Percentiles rank a stretch among this genome's conserved stretches.
phyloP scores from a whole-genome alignment of 2,329 filamentous ascomycete species.

The Epichloe uncinata region DNA sequence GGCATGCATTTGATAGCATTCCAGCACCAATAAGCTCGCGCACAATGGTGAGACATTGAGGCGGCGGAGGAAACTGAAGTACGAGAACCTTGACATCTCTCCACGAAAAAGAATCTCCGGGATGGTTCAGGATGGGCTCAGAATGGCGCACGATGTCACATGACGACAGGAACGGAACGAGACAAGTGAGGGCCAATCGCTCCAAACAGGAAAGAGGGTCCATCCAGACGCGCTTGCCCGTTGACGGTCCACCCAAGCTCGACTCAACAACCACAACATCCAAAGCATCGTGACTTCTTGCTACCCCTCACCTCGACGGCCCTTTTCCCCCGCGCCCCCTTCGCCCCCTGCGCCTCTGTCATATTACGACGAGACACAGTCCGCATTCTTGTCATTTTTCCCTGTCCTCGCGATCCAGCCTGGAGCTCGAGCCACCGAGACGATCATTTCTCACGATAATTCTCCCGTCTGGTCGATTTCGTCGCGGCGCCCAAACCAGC shows the following conservation, averaged over 20 bases:
- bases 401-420: background rate
- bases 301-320: background rate
- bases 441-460: conserved; percentile 1
- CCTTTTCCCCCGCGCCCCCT: background rate
- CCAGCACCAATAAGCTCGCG: conserved; percentile 6
- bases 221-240: background rate
- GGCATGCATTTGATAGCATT: conserved; percentile 9
- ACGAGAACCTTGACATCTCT: background rate
- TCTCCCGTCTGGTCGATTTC: background rate
- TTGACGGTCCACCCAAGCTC: background rate
- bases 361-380: background rate
- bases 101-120: background rate
- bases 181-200: background rate
- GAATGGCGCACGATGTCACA: background rate
- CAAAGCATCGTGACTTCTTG: conserved; percentile 3
- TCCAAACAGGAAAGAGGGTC: conserved; percentile 2
- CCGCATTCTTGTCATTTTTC: conserved; percentile 3
- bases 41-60: conserved; percentile 8
- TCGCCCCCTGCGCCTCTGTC: background rate
- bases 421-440: background rate
- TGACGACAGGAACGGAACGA: background rate
- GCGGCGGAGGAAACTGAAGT: background rate
- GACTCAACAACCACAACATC: conserved; percentile 2
- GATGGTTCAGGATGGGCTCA: background rate
- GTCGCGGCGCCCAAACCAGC: background rate